phyloP scores from a whole-genome alignment of 805 yeast species.

The Alloascoidea africana region DNA sequence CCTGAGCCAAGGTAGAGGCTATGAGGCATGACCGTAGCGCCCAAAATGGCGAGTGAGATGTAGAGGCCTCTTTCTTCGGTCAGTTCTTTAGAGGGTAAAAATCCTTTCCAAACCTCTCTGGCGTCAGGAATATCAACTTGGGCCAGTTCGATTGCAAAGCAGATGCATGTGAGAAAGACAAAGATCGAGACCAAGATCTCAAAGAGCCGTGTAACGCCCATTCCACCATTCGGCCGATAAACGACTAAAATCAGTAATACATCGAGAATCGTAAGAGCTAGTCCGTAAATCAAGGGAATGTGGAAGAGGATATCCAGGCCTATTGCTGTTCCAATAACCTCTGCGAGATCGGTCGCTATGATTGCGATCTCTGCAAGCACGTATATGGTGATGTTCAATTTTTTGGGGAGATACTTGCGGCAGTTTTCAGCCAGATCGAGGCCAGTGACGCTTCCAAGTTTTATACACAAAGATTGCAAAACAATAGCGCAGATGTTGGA shows the following conservation, averaged over 20 bases:
- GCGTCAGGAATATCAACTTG: slow-evolving; percentile 43
- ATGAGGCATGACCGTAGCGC: slow-evolving; percentile 95
- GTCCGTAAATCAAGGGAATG: slow-evolving; percentile 74
- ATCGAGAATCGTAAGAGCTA: slow-evolving; percentile 70
- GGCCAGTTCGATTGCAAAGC: slow-evolving; percentile 67
- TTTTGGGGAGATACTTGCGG: slow-evolving; percentile 51
- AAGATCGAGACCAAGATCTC: slow-evolving; percentile 69
- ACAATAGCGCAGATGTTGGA: slow-evolving; percentile 81
- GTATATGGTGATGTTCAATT: slow-evolving; percentile 36
- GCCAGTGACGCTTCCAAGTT: slow-evolving; percentile 90
- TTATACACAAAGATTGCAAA: slow-evolving; percentile 72
- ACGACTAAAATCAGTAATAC: slow-evolving; percentile 79
- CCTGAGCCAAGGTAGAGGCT: slow-evolving; percentile 80
- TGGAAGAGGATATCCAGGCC: slow-evolving; percentile 72
- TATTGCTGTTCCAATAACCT: slow-evolving; percentile 95
- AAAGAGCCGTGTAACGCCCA: slow-evolving; percentile 61
- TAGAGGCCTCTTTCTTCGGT: slow-evolving; percentile 55
- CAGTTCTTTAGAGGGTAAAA: slow-evolving; percentile 33
- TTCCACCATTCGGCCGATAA: slow-evolving; percentile 73
- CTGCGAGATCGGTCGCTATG: slow-evolving; percentile 92
- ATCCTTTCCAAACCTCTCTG: slow-evolving; percentile 55
- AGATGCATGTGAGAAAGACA: slow-evolving; percentile 69
- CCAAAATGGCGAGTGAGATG: slow-evolving; percentile 71
- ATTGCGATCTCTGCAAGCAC: slow-evolving; percentile 80
- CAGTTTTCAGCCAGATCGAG: slow-evolving; percentile 82